phyloP scores from a whole-genome alignment of 495 filamentous ascomycete species.

The Sporormia fimetaria region DNA sequence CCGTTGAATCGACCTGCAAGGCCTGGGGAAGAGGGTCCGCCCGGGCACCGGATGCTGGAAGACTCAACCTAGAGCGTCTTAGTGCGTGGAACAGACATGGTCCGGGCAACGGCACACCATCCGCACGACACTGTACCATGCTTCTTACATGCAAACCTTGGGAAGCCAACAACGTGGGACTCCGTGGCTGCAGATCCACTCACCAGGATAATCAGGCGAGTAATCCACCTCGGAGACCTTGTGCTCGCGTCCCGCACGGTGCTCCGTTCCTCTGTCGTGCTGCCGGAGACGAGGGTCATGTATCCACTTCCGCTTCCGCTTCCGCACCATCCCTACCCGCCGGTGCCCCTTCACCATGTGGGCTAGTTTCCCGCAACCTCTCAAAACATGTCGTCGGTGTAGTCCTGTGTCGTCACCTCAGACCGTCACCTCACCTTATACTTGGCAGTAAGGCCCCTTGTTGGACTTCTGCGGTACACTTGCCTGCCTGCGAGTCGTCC shows the following conservation, averaged over 20 bases:
- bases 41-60: conserved; percentile 4
- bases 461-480: conserved; percentile 10
- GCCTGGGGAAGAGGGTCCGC: neutral
- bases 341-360: no score
- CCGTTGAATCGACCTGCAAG: conserved; percentile 12
- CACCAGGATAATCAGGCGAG: conserved; percentile 5
- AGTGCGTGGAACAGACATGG: neutral
- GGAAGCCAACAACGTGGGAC: conserved; percentile 18
- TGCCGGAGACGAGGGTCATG: no score
- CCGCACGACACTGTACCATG: no score
- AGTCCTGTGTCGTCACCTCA: conserved; percentile 3
- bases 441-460: conserved; percentile 18
- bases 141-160: conserved; percentile 4
- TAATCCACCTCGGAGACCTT: conserved; percentile 9
- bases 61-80: conserved; percentile 22
- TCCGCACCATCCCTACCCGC: no score
- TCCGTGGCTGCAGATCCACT: conserved; percentile 19
- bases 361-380: no score
- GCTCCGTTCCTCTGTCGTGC: conserved; percentile 12
- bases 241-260: conserved; percentile 12
- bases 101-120: conserved; percentile 4
- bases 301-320: no score
- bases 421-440: conserved; percentile 1
- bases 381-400: no score
- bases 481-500: conserved; percentile 4